These are phyloP conservation scores for Amanita exitialis DNA, from an alignment of 768 basidiomycete genomes.

Conservation along the genomic window DNA sequence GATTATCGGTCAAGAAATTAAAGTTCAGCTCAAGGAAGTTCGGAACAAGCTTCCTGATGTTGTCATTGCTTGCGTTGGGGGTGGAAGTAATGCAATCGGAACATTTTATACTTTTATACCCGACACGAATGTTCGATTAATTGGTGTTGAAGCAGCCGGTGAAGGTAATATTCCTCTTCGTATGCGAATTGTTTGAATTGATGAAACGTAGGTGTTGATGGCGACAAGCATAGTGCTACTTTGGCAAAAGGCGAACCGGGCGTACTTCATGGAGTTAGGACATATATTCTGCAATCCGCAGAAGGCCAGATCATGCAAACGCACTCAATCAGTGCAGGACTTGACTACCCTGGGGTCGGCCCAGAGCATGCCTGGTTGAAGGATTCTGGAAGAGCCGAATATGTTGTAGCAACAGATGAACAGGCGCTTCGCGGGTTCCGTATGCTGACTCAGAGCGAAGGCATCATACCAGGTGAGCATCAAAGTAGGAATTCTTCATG, in stretches of 20 bases:
- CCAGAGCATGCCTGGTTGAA: slow-evolving; percentile 98
- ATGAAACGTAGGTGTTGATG: slow-evolving; percentile 53
- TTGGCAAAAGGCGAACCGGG: slow-evolving; percentile 86
- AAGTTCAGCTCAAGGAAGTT: slow-evolving; percentile 61
- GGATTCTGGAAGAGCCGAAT: slow-evolving; percentile 89
- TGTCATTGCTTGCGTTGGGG: slow-evolving; percentile 95
- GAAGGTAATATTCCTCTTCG: slow-evolving; percentile 49
- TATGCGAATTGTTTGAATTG: not conserved
- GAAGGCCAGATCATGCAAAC: slow-evolving; percentile 95
- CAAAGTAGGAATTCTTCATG: not conserved
- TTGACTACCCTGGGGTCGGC: slow-evolving; percentile 96
- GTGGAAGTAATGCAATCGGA: slow-evolving; percentile 96
- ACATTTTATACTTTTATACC: slow-evolving; percentile 95
- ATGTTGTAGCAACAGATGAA: slow-evolving; percentile 89
- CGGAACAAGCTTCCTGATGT: slow-evolving; percentile 87
- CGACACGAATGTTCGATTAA: slow-evolving; percentile 73
- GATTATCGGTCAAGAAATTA: slow-evolving; percentile 93
- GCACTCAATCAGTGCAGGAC: slow-evolving; percentile 91
- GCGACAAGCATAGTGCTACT: slow-evolving; percentile 86
- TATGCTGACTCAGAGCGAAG: slow-evolving; percentile 85
- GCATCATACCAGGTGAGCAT: slow-evolving; percentile 84
- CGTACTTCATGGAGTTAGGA: slow-evolving; percentile 92
- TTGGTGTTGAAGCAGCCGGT: slow-evolving; percentile 97
- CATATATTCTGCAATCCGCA: slow-evolving; percentile 84
- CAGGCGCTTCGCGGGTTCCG: slow-evolving; percentile 90